Base-by-base conservation (phyloP, 805 yeast species). In the Lipomyces kockii region DNA sequence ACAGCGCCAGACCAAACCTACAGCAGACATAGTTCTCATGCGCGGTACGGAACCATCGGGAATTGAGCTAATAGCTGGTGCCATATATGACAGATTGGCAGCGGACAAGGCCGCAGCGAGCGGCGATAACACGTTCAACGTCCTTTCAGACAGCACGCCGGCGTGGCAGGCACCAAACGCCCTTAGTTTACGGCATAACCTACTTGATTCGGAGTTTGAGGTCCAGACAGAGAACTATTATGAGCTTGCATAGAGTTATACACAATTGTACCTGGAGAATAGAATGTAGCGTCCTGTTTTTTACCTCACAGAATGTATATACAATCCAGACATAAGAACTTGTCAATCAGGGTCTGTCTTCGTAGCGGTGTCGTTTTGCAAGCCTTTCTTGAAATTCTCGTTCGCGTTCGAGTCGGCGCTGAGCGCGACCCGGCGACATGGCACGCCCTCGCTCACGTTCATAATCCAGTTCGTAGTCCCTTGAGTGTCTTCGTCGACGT, bases 1-100 rank as follows among this genome's bases (percentile, higher is more conserved):
- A 59, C 39, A 46, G 34, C 20, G 7, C 22, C 74, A 74, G 37
- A 89, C 96, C 0, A 89, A 87, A 75, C 87, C 86, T 66, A 82
- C 80, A 65, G 92, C 96, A 0, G 97, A 90, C 76, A 87, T 90
- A 5, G 84, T 91, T 29, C 80, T 90, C 73, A 92, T 94, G 2
- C 80, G 87, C 49, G 95, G 93, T 1, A 85, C 89, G 3, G 91
- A 88, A 67, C 70, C 79, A 1, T 80, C 83, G 39, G 91, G 90
- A 6, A 82, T 89, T 5, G 75, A 80, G 12, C 79, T 91, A 66
- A 84, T 90, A 9, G 85, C 89, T 22, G 92, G 89, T 73, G 94
- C 92, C 0, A 76, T 90, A 2, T 73, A 76, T 39, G 81, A 80
- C 61, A 73, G 73, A 27, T 59, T 67, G 32, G 17, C 43, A 1